Conservation (phyloP, 306 rosid genomes). For the Lathyrus aphaca region DNA sequence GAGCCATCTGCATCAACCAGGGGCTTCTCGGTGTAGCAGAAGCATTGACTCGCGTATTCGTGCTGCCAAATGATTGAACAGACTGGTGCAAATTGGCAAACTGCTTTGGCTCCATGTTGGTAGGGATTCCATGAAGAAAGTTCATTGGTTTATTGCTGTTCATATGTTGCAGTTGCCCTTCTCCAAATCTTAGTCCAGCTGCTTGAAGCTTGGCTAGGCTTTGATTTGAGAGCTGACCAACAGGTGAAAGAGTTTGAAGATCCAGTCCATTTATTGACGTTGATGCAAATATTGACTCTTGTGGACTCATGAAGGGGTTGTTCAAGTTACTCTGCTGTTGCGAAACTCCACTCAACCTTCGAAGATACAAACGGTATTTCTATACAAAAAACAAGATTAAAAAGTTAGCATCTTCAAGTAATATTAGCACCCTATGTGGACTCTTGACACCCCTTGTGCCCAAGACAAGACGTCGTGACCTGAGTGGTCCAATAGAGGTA, state of each 20-base stretch:
- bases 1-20: conserved; percentile 67
- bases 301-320: conserved; percentile 69
- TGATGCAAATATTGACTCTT: conserved; percentile 69
- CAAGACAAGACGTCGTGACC: neutral
- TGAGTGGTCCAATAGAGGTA: neutral
- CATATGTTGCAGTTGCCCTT: conserved; percentile 70
- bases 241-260: conserved; percentile 73
- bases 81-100: conserved; percentile 80
- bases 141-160: conserved; percentile 61
- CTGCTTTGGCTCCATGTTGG: conserved; percentile 87
- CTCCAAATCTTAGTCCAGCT: conserved; percentile 80
- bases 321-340: conserved; percentile 68
- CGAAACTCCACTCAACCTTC: conserved; percentile 85
- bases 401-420: conserved; percentile 29
- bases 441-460: neutral
- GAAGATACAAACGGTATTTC: conserved; percentile 96
- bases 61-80: conserved; percentile 59
- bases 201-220: conserved; percentile 88
- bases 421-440: neutral
- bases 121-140: conserved; percentile 94
- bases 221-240: conserved; percentile 75
- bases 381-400: conserved; percentile 44
- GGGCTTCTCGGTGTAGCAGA: conserved; percentile 60
- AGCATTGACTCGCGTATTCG: conserved; percentile 60
- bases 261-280: conserved; percentile 74